Evolutionary conservation across 2,329 filamentous ascomycete species (phyloP).

Genomic region (Esteya vermicola): DNA sequence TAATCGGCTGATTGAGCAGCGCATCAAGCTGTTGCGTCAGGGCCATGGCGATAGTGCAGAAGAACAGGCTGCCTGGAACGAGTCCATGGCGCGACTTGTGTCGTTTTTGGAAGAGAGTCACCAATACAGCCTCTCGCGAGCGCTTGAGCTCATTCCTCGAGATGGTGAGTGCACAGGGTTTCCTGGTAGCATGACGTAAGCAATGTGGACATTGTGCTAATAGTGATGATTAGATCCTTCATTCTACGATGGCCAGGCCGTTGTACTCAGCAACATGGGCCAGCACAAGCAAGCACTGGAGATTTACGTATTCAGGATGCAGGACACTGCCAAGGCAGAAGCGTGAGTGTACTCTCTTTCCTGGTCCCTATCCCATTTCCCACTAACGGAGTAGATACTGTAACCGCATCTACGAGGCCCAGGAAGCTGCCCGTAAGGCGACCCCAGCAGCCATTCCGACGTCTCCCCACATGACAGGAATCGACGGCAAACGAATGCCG

Average conservation of each 20-base stretch:
- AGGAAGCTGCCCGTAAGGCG: constrained; percentile 22
- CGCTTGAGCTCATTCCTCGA: constrained; percentile 62
- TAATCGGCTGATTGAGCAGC: constrained; percentile 62
- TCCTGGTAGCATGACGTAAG: neutral
- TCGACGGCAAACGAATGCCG: too few species aligned
- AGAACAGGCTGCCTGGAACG: constrained; percentile 33
- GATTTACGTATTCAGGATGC: constrained; percentile 91
- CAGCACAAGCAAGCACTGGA: constrained; percentile 91
- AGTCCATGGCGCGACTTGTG: constrained; percentile 53
- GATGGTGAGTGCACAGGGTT: constrained; percentile 49
- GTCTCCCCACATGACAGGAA: neutral
- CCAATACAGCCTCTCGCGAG: constrained; percentile 68
- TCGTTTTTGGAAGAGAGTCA: constrained; percentile 61
- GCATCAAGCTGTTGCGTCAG: constrained; percentile 41
- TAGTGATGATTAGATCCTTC: constrained; percentile 44
- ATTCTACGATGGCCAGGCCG: constrained; percentile 81
- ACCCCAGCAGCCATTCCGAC: neutral
- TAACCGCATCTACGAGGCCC: constrained; percentile 62
- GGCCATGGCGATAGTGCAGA: constrained; percentile 9
- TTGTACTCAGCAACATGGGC: constrained; percentile 88
- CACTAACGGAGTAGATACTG: constrained; percentile 52
- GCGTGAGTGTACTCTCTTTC: constrained; percentile 43
- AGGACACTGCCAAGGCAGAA: constrained; percentile 80
- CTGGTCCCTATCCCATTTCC: constrained; percentile 3
- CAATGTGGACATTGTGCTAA: neutral